These are phyloP conservation scores for Pyrenophora tritici-repentis DNA, from an alignment of 2,329 filamentous ascomycete genomes.

Conservation along the genomic window DNA sequence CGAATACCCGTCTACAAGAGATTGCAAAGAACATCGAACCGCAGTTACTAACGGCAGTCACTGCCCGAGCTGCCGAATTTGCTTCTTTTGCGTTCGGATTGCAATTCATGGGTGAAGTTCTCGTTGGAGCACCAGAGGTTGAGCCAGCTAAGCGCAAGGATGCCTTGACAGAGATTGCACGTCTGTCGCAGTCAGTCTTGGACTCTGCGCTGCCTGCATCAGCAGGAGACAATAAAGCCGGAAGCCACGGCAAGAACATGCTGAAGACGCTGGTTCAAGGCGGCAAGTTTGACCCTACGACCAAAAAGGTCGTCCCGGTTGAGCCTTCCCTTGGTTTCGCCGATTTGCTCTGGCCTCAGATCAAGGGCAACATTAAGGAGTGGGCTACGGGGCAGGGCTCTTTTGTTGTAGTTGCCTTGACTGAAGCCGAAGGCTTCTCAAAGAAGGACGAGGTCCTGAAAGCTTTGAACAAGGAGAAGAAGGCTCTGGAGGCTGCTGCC, in stretches of 20 bases:
- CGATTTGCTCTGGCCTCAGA: conserved; percentile 77
- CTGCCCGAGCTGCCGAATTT: conserved; percentile 69
- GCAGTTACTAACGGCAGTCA: conserved; percentile 74
- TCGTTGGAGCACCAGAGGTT: conserved; percentile 76
- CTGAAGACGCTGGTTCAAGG: conserved; percentile 90
- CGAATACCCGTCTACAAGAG: conserved; percentile 74
- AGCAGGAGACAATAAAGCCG: conserved; percentile 51
- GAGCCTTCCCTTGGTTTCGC: conserved; percentile 82
- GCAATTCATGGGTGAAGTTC: conserved; percentile 81
- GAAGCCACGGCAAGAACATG: conserved; percentile 74
- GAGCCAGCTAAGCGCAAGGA: conserved; percentile 59
- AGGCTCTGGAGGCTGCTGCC: conserved; percentile 70
- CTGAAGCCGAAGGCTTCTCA: conserved; percentile 73
- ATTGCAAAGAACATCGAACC: conserved; percentile 75
- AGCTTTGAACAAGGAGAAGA: conserved; percentile 73
- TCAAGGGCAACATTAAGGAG: conserved; percentile 72
- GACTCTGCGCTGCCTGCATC: conserved; percentile 42
- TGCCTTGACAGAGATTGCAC: conserved; percentile 70
- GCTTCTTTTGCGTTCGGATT: conserved; percentile 79
- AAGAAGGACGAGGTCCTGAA: conserved; percentile 69
- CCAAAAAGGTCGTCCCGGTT: conserved; percentile 70
- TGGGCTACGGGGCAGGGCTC: conserved; percentile 89
- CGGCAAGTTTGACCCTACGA: conserved; percentile 78
- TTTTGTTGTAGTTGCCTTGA: conserved; percentile 81
- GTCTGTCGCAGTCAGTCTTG: conserved; percentile 44